Conservation (phyloP, 2,329 filamentous ascomycete species). For the Scedosporium apiospermum region DNA sequence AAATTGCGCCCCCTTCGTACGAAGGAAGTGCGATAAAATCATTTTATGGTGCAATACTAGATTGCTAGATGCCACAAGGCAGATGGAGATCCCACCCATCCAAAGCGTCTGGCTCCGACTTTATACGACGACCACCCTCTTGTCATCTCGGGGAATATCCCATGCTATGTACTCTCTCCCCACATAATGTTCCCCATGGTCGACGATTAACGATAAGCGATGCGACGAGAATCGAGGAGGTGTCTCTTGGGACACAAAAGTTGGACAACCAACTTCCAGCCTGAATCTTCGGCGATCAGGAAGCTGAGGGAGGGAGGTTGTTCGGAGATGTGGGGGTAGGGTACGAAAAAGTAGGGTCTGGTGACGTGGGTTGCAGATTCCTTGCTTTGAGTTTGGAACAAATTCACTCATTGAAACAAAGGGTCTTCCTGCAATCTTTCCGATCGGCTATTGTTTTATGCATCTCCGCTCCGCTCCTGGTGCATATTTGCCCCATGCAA, state of each 20-base stretch:
- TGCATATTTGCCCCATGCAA: neutral
- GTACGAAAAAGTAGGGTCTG: neutral
- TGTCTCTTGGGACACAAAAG: too few relatives aligned
- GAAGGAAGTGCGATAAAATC: neutral
- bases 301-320: neutral
- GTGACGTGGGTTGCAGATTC: neutral
- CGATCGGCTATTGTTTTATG: conserved; percentile 1
- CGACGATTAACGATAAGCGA: too few relatives aligned
- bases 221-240: neutral
- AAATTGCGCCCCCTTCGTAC: neutral
- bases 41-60: neutral
- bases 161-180: neutral
- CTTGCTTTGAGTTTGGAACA: neutral
- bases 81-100: neutral
- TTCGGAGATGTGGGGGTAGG: neutral
- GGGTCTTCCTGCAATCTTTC: neutral
- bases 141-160: neutral
- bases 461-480: neutral
- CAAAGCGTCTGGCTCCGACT: neutral
- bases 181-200: neutral
- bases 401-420: conserved; percentile 1
- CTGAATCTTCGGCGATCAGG: neutral
- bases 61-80: neutral
- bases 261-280: neutral
- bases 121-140: neutral